A percentile compares a stretch with the other conserved stretches of the same genome.
phyloP scores from a whole-genome alignment of 2,329 filamentous ascomycete genomes.

The Falciphora oryzae region DNA sequence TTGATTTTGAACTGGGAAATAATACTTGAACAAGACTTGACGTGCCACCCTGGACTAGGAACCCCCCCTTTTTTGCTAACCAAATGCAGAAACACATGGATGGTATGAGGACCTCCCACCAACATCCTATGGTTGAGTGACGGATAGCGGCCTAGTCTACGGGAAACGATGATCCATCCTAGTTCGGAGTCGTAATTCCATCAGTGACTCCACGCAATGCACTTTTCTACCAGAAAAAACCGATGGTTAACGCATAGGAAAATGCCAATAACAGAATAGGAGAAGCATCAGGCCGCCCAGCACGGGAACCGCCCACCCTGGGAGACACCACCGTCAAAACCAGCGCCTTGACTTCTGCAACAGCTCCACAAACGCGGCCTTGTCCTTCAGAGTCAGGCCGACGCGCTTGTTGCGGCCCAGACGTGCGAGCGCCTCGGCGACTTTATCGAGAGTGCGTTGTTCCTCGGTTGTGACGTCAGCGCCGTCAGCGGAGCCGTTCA shows the following conservation, averaged over 20 bases:
- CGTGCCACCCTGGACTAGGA: background rate
- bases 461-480: conserved; percentile 48
- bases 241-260: background rate
- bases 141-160: background rate
- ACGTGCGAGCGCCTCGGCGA: conserved; percentile 82
- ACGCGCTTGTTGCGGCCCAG: conserved; percentile 85
- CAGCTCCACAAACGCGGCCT: conserved; percentile 71
- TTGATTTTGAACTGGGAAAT: background rate
- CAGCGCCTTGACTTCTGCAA: conserved; percentile 40
- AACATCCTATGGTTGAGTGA: background rate
- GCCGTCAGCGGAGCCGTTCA: conserved; percentile 21
- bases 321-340: conserved; percentile 4
- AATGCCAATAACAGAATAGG: background rate
- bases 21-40: too few relatives aligned
- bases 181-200: background rate
- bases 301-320: background rate
- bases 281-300: background rate
- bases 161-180: background rate
- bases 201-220: background rate
- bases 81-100: background rate
- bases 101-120: background rate
- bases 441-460: conserved; percentile 64
- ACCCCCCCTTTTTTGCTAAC: background rate
- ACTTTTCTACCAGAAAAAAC: background rate
- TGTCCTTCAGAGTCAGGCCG: conserved; percentile 75